These are phyloP conservation scores for Fusarium pseudonygamai DNA, from an alignment of 2,329 filamentous ascomycete genomes.

Conservation along the genomic window DNA sequence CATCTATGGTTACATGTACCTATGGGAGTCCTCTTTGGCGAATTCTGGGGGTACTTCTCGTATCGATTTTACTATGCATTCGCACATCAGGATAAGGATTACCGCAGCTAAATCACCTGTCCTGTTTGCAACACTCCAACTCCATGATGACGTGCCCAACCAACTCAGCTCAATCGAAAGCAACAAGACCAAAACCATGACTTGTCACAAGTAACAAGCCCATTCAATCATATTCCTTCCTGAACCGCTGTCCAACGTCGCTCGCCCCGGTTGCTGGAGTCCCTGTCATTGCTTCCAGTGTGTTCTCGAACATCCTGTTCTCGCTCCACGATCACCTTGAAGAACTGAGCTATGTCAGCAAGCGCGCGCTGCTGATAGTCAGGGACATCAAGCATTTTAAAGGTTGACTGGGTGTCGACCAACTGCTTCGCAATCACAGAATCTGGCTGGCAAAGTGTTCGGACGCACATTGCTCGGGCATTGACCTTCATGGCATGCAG, in stretches of 20 bases:
- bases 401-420: conserved; percentile 61
- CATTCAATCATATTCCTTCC: background rate
- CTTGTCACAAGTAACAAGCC: background rate
- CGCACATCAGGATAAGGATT: background rate
- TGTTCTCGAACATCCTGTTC: conserved; percentile 48
- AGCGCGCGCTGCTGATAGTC: conserved; percentile 57
- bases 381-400: conserved; percentile 59
- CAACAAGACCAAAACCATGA: background rate
- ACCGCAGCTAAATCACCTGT: background rate
- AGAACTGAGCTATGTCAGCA: conserved; percentile 63
- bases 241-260: conserved; percentile 12
- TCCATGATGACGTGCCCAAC: background rate
- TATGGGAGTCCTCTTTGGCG: background rate
- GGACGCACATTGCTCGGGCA: conserved; percentile 61
- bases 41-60: background rate
- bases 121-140: background rate
- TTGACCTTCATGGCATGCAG: conserved; percentile 63
- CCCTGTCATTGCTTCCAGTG: conserved; percentile 26
- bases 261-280: conserved; percentile 1
- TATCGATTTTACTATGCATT: background rate
- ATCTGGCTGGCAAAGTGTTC: conserved; percentile 68
- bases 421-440: conserved; percentile 67
- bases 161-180: background rate
- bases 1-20: background rate
- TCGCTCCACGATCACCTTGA: conserved; percentile 61